Conservation (phyloP, 1,139 yeast genomes). For the Saccharomyces hybrid region DNA sequence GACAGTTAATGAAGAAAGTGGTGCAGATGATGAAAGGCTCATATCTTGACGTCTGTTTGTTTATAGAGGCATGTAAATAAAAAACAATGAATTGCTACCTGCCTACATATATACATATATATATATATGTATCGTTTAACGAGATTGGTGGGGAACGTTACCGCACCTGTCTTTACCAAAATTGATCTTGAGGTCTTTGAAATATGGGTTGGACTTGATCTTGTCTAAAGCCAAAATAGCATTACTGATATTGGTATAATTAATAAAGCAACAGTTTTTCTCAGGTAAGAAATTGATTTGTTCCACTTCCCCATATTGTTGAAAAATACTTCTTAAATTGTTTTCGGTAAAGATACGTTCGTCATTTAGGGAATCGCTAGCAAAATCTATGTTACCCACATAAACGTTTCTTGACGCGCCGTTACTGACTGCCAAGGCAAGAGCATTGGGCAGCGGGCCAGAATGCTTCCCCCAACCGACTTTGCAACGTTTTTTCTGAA, state of each 20-base stretch:
- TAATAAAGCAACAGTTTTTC: constrained; percentile 86
- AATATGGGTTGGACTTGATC: constrained; percentile 43
- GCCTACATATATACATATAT: background rate
- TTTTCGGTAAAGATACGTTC: constrained; percentile 35
- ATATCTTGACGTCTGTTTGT: background rate
- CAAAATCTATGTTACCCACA: constrained; percentile 58
- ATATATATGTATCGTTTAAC: constrained; percentile 6
- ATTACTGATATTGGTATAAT: constrained; percentile 77
- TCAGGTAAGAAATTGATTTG: constrained; percentile 81
- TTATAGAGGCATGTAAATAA: background rate
- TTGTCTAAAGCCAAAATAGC: constrained; percentile 80
- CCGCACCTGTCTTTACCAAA: constrained; percentile 96
- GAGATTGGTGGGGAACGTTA: constrained; percentile 41
- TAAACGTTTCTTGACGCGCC: constrained; percentile 92
- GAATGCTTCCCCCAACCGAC: constrained; percentile 97
- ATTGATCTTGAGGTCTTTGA: constrained; percentile 54
- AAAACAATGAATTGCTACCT: background rate
- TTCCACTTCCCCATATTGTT: constrained; percentile 85
- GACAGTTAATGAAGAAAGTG: background rate
- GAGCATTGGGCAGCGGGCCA: constrained; percentile 76
- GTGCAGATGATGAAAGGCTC: background rate
- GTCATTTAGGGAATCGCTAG: constrained; percentile 18
- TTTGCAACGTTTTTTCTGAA: constrained; percentile 72
- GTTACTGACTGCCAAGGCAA: constrained; percentile 79
- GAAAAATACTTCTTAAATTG: constrained; percentile 63